A percentile compares a stretch with the other conserved stretches of the same genome.
Conservation (phyloP, 2,329 filamentous ascomycete species). For the Pseudophaeomoniella oleicola region DNA sequence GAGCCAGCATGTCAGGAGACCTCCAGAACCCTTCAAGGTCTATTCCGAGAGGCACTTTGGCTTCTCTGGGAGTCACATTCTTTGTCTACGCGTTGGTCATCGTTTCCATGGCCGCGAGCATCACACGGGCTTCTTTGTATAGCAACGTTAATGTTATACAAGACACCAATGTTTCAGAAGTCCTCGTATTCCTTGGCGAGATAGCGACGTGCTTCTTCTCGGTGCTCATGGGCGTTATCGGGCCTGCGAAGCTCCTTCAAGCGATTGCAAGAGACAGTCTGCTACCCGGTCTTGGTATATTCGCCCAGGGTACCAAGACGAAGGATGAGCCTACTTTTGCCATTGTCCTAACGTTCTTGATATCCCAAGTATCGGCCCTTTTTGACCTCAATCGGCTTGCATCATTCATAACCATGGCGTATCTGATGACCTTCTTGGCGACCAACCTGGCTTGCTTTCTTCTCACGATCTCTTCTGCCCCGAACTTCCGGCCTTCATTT, state of each 20-base stretch:
- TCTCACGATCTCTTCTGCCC: slow-evolving; percentile 72
- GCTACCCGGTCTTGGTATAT: slow-evolving; percentile 59
- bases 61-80: slow-evolving; percentile 63
- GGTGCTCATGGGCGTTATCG: slow-evolving; percentile 73
- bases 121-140: slow-evolving; percentile 59
- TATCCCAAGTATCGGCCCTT: slow-evolving; percentile 67
- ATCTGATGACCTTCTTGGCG: slow-evolving; percentile 82
- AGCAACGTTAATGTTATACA: slow-evolving; percentile 67
- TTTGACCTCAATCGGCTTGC: slow-evolving; percentile 79
- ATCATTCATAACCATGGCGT: slow-evolving; percentile 80
- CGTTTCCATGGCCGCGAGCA: slow-evolving; percentile 61
- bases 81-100: slow-evolving; percentile 63
- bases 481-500: slow-evolving; percentile 79
- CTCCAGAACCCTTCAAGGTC: slow-evolving; percentile 68
- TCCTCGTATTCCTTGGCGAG: slow-evolving; percentile 65
- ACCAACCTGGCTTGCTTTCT: slow-evolving; percentile 81
- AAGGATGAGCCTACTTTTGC: slow-evolving; percentile 64
- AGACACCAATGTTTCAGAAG: slow-evolving; percentile 60
- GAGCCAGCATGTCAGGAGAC: slow-evolving; percentile 84
- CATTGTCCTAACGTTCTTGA: slow-evolving; percentile 58
- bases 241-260: slow-evolving; percentile 70
- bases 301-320: slow-evolving; percentile 57
- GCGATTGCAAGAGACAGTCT: slow-evolving; percentile 67
- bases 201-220: slow-evolving; percentile 75
- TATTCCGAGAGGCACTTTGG: slow-evolving; percentile 72